Base-by-base conservation (phyloP, 345 rosid genomes). In the Salix dunnii region DNA sequence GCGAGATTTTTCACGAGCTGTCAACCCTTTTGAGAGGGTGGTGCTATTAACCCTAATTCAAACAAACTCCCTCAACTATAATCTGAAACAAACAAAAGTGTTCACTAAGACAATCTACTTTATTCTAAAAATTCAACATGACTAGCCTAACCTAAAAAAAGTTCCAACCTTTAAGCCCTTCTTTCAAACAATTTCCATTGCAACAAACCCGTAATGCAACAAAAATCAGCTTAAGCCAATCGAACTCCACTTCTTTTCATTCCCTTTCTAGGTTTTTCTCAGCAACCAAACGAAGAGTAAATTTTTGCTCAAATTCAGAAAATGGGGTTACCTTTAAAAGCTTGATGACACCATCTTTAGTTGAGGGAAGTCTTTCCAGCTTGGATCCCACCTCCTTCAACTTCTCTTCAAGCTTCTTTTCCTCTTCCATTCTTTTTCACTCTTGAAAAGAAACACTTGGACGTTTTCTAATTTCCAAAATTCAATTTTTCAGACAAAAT, bases 301-400 rank as follows among this genome's bases (percentile, higher is more conserved):
- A 2, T 9, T 23, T 58, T 58, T 58, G 25, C 27, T 58, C 14
- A 58, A 71, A 76, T 58, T 38, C 18, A 61, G 3, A n/a, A 75
- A 64, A 61, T 85, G 78, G 78, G 82, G 80, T 53, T 53, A 87
- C 99, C 99, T 92, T 90, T 25, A 96, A 84, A 77, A 96, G 97
- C 88, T 88, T 90, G 71, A 91, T 81, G 78, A 96, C 86, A 13
- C 90, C 86, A 79, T 96, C 99, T 77, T 92, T 89, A 68, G 92
- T 46, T 42, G 92, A 55, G 63, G 96, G 94, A 81, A 85, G 92
- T 31, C 88, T 74, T 66, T 87, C 89, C 78, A 96, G 96, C 90
- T 88, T 92, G 77, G 97, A 91, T 92, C 99, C 99, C 75, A 93
- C 74, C 84, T 91, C 97, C 86, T 77, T 85, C 53, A 96, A 85